Evolutionary conservation across 78 protist genomes (phyloP).

Genomic region (Dictyostelium purpureum): DNA sequence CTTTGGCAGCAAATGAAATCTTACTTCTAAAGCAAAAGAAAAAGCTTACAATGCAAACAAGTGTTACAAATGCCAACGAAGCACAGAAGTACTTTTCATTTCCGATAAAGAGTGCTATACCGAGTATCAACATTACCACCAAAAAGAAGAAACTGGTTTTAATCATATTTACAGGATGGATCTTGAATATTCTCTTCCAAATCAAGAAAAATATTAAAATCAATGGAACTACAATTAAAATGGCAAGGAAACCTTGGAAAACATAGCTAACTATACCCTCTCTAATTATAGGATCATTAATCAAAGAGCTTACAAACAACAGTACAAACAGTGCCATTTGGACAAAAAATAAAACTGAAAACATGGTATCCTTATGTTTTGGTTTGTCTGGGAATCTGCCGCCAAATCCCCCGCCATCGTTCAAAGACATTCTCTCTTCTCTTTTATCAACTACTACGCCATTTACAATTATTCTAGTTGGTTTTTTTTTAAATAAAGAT

Average conservation of each 20-base stretch:
- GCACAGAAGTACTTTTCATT: not conserved
- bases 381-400: not conserved
- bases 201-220: not conserved
- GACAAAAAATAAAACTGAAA: not conserved
- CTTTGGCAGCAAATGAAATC: constrained; percentile 47
- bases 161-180: not conserved
- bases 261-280: not conserved
- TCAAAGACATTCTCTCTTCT: not conserved
- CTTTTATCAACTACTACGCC: not conserved
- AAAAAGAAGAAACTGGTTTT: not conserved
- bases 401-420: not conserved
- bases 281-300: not conserved
- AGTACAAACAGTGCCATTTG: not conserved
- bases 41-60: not conserved
- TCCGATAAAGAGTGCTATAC: not conserved
- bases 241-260: not conserved
- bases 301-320: not conserved
- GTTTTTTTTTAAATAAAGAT: not conserved
- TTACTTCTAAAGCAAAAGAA: constrained; percentile 15
- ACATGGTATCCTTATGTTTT: not conserved
- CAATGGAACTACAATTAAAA: not conserved
- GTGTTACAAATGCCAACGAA: not conserved
- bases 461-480: not conserved
- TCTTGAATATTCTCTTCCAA: constrained; percentile 5
- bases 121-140: not conserved